Conservation (phyloP, 352 stramenopile genomes). For the Phytopythium vexans region DNA sequence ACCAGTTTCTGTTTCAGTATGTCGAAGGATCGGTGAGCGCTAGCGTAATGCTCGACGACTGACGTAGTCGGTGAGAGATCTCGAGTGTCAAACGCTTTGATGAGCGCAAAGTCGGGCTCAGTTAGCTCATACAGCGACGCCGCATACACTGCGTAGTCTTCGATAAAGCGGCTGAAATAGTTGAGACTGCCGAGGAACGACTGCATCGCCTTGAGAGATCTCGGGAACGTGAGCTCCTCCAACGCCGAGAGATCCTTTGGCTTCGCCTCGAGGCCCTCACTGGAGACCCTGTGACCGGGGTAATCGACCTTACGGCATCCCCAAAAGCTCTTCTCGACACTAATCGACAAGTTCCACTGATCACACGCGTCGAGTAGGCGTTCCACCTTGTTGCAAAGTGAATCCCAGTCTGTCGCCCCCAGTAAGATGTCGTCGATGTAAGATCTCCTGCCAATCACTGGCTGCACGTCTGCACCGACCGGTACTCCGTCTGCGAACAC, state of each 20-base stretch:
- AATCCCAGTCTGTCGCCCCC: constrained; percentile 3
- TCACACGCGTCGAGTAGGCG: constrained; percentile 9
- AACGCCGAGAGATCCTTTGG: constrained; percentile 5
- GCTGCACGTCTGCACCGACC: background rate
- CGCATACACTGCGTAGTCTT: constrained; percentile 16
- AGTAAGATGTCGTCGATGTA: constrained; percentile 29
- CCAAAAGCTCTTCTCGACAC: constrained; percentile 14
- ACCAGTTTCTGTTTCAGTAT: constrained; percentile 9
- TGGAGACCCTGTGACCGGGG: constrained; percentile 9
- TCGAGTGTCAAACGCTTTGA: too few relatives aligned
- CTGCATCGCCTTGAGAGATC: constrained; percentile 5
- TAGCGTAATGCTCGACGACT: background rate
- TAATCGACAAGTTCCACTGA: constrained; percentile 15
- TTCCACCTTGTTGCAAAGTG: constrained; percentile 7
- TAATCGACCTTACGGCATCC: constrained; percentile 10
- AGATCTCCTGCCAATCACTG: constrained; percentile 10
- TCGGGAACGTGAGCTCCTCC: background rate
- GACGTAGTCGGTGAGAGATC: background rate
- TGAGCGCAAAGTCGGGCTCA: constrained; percentile 3
- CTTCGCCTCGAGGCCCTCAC: constrained; percentile 4
- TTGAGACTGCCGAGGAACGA: constrained; percentile 15
- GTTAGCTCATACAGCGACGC: constrained; percentile 7
- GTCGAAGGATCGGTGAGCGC: constrained; percentile 1
- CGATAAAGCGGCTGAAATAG: constrained; percentile 16
- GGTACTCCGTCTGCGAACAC: constrained; percentile 6